Conservation (phyloP, 495 filamentous ascomycete genomes). For the Tuber indicum region DNA sequence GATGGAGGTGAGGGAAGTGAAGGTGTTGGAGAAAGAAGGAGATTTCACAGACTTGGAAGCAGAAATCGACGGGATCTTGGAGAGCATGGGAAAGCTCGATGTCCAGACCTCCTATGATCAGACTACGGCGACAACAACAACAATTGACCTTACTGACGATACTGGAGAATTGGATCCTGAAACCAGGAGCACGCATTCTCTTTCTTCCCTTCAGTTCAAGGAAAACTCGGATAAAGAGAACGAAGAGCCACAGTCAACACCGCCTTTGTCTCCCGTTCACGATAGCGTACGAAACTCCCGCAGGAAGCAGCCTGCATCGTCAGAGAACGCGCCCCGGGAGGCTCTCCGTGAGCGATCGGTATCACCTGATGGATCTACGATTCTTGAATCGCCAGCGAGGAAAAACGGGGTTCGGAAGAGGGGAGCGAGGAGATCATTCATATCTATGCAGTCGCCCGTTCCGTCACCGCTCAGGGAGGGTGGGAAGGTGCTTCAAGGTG, state of each 20-base stretch:
- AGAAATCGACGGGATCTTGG: constrained; percentile 24
- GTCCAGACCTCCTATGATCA: not conserved
- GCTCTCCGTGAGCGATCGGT: constrained; percentile 27
- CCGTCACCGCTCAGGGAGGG: constrained; percentile 28
- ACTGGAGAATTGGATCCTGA: not conserved
- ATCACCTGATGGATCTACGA: constrained; percentile 14
- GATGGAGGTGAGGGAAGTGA: constrained; percentile 7
- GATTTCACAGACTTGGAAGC: constrained; percentile 19
- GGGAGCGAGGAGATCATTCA: constrained; percentile 20
- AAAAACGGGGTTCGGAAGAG: constrained; percentile 39
- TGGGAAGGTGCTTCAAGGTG: not conserved
- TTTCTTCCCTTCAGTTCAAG: constrained; percentile 12
- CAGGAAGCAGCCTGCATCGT: constrained; percentile 16
- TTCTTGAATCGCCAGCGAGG: constrained; percentile 31
- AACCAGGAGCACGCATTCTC: constrained; percentile 12
- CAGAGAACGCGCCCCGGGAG: constrained; percentile 7
- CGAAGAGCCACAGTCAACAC: constrained; percentile 16
- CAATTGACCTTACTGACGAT: constrained; percentile 2
- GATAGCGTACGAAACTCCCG: not conserved
- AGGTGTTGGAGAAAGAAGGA: constrained; percentile 17
- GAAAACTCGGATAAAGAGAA: constrained; percentile 38
- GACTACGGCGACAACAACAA: not conserved
- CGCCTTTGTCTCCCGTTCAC: not conserved
- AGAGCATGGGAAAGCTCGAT: constrained; percentile 23
- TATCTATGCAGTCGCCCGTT: constrained; percentile 10